These are phyloP conservation scores for Pichia deserticola DNA, from an alignment of 805 yeast species.

Conservation along the genomic window DNA sequence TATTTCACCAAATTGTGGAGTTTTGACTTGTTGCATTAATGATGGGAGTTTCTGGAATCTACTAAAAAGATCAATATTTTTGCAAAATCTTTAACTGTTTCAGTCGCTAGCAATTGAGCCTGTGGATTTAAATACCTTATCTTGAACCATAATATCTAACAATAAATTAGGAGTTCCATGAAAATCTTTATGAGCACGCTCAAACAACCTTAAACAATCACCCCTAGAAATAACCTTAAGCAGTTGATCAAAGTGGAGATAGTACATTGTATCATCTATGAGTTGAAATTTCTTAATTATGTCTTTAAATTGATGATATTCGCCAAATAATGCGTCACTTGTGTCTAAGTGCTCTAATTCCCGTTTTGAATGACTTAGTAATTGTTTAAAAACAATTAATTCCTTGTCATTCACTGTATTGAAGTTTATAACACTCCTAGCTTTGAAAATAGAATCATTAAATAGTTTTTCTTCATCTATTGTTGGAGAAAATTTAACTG, in stretches of 20 bases:
- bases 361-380: too few relatives aligned
- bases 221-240: neutral
- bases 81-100: neutral
- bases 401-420: too few relatives aligned
- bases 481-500: too few relatives aligned
- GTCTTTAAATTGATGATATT: too few relatives aligned
- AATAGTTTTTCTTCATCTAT: too few relatives aligned
- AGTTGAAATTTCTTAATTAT: too few relatives aligned
- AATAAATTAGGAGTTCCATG: neutral
- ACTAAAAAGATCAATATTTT: neutral
- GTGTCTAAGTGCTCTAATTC: too few relatives aligned
- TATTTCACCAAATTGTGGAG: neutral
- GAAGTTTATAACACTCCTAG: too few relatives aligned
- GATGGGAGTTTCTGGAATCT: neutral
- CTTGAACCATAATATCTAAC: neutral
- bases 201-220: neutral
- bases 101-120: neutral
- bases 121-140: neutral
- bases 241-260: neutral
- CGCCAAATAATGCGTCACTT: too few relatives aligned
- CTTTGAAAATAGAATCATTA: too few relatives aligned
- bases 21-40: neutral
- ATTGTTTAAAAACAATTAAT: too few relatives aligned
- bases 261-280: too few relatives aligned
- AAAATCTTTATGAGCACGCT: neutral